A percentile compares a stretch with the other conserved stretches of the same genome.
Conservation (phyloP, 345 rosid species). For the Gossypium raimondii region DNA sequence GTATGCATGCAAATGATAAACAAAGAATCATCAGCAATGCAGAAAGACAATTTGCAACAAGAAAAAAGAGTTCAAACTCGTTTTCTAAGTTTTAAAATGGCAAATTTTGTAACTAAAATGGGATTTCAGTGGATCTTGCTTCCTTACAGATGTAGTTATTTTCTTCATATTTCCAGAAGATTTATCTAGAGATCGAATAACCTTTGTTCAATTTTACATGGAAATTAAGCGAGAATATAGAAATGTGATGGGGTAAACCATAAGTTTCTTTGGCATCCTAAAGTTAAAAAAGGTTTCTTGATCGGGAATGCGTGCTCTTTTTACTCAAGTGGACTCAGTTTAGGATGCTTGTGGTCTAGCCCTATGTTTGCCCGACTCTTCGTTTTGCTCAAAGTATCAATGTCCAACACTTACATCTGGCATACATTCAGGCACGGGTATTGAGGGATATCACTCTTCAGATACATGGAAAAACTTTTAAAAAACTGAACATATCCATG, state of each 20-base stretch:
- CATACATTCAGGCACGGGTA: neutral
- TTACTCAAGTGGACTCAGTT: neutral
- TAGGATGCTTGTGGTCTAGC: neutral
- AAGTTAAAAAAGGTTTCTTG: neutral
- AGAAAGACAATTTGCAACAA: neutral
- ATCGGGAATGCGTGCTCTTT: neutral
- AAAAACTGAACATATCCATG: neutral
- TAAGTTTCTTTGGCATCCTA: neutral
- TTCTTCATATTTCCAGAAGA: slow-evolving; percentile 2
- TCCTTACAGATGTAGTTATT: neutral
- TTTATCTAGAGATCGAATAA: neutral
- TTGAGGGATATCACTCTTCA: neutral
- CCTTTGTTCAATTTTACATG: neutral
- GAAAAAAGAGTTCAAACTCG: neutral
- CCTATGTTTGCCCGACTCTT: neutral
- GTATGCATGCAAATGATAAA: neutral
- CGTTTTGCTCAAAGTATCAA: neutral
- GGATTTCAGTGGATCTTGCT: neutral
- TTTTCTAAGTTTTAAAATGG: neutral
- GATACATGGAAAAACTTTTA: neutral
- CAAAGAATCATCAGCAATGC: slow-evolving; percentile 1
- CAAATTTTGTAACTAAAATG: neutral
- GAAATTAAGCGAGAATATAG: neutral
- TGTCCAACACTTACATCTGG: neutral
- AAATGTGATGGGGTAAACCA: neutral